Evolutionary conservation across 352 stramenopile genomes (phyloP), one percentile per base, ranked within the genome.

Genomic region (Pythium dissimile): DNA sequence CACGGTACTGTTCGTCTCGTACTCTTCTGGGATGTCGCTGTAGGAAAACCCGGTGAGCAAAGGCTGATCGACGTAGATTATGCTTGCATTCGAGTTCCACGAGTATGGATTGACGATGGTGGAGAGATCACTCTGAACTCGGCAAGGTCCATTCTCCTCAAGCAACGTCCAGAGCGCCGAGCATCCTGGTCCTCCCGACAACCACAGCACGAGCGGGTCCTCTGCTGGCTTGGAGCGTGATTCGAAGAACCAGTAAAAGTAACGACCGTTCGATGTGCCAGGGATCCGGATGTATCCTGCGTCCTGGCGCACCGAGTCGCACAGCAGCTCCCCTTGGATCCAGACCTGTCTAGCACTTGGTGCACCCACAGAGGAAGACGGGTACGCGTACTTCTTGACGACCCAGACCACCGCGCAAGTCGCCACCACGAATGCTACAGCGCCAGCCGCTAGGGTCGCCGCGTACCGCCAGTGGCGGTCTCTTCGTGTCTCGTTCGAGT

Each of bases 31-130:
- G 13, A 52, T 26, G 15, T 56, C 45, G 8, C 75, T 73, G 54
- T 86, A 88, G 9, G 78, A 89, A 42, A 84, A 92, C 16, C 83
- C 83, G 12, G 87, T 76, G 13, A 71, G 67, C 2, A 72, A 71
- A 0, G 83, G 83, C 60, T 89, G 78, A 49, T 92, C 83, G 26
- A 92, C 61, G 66, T 78, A 92, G 47, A 92, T 75, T 16, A 92
- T 65, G 64, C 88, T 89, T 31, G 80, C 80, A 20, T 77, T 59
- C 16, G 63, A 37, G 41, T 80, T 89, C 83, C 83, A 92, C 38
- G 74, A 75, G 59, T 81, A 74, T 23, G 66, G 64, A 44, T 92
- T 91, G 0, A 52, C 44, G 37, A 62, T 61, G 4, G 72, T 85
- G 28, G 67, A 69, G 41, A 79, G 55, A 52, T 86, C 67, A 0